Evolutionary conservation across 192 early-diverging fungal genomes (phyloP).

Genomic region (Backusella liffmaniae): DNA sequence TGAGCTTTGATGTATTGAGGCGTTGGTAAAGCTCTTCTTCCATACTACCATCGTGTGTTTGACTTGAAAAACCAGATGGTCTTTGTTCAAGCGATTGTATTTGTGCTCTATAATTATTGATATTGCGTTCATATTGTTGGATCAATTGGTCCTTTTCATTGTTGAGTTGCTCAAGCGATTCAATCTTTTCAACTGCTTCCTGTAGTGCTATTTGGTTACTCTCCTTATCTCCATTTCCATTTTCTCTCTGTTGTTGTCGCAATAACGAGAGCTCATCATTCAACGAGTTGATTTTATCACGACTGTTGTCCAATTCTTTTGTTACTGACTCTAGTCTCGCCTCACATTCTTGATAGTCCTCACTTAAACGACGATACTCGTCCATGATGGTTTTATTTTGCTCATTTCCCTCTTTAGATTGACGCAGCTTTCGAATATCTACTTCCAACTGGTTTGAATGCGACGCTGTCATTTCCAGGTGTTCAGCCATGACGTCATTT

Average conservation of each 20-base stretch:
- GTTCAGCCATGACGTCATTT: not conserved
- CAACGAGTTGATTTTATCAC: not conserved
- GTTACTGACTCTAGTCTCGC: not conserved
- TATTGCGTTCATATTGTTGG: not conserved
- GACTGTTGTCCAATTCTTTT: not conserved
- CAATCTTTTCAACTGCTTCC: not conserved
- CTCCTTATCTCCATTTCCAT: not conserved
- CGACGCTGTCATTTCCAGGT: not conserved
- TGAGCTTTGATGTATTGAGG: not conserved
- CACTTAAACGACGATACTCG: not conserved
- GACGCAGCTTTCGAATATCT: not conserved
- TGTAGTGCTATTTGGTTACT: not conserved
- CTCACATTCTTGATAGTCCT: not conserved
- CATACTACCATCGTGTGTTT: not conserved
- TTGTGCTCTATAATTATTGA: not conserved
- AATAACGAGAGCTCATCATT: not conserved
- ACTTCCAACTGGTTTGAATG: not conserved
- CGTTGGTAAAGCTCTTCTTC: not conserved
- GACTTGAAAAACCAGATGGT: not conserved
- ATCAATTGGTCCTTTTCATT: not conserved
- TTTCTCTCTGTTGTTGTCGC: not conserved
- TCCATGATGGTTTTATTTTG: not conserved
- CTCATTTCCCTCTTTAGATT: not conserved
- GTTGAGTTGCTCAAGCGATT: not conserved
- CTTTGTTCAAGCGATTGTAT: not conserved